Evolutionary conservation across 305 asterid genomes (phyloP), one percentile per base, ranked within the genome.

Genomic region (Plantago lanceolata): DNA sequence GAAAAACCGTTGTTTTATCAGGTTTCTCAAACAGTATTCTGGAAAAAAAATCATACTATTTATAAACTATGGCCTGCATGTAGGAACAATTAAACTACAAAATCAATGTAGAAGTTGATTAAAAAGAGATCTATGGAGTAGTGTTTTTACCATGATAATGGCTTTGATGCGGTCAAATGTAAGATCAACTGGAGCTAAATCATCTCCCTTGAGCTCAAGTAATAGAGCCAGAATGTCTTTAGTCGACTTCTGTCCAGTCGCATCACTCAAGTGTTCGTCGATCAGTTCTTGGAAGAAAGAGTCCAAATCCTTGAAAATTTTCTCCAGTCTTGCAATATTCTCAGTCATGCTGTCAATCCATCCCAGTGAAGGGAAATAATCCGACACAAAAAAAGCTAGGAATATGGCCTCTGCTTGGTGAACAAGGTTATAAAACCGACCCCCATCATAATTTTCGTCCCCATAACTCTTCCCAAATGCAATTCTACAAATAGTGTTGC

Each of bases 341-440:
- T 79, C 82, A 0, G 59, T 14, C 63, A 78, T 3, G 45, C 54
- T 71, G 59, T 74, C 75, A 52, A 74, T 54, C 77, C 79, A 77
- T 17, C 75, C 6, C 4, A 78, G 24, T 6, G 19, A 31, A 20
- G 77, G 77, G 18, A 74, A 64, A 58, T 68, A 64, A 68, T 78
- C 82, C 0, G 68, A 21, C 0, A 73, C 65, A 21, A 70, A 77
- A 15, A 59, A 40, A 8, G 60, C 58, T 0, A 56, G 72, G 33
- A 69, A 8, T 60, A 73, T 37, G 1, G 64, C 68, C 24, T 78
- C 77, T 35, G 56, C 52, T 48, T 78, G 75, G 1, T 31, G 55
- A 6, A 76, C 51, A 58, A 70, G 56, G 21, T 47, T 55, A 47
- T 56, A 59, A 48, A 78, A 66, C 54, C 56, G 44, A 26, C 45